Conservation (phyloP, 192 early-diverging fungal species). For the Coemansia sp. region DNA sequence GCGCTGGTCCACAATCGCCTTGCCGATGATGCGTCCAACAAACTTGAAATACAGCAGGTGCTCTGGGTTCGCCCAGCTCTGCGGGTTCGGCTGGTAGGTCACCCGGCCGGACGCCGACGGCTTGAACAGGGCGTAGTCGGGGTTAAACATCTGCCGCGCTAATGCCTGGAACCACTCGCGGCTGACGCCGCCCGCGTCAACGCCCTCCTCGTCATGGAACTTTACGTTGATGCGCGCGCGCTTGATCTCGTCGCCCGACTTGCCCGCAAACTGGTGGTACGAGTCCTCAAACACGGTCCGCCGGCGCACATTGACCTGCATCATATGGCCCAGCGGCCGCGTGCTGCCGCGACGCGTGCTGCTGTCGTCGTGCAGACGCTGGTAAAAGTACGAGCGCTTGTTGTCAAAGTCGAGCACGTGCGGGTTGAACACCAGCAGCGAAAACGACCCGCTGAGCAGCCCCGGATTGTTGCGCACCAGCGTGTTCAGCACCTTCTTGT, state of each 20-base stretch:
- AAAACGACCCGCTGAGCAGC: constrained; percentile 94
- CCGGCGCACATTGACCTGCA: constrained; percentile 88
- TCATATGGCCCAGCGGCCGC: constrained; percentile 45
- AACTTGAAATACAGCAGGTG: constrained; percentile 96
- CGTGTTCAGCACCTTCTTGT: constrained; percentile 93
- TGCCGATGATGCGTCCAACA: constrained; percentile 97
- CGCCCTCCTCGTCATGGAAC: constrained; percentile 95
- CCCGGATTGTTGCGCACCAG: constrained; percentile 97
- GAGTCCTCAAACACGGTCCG: constrained; percentile 96
- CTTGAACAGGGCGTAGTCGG: constrained; percentile 96
- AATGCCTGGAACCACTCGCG: constrained; percentile 98
- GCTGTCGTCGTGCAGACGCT: constrained; percentile 86
- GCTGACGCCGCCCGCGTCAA: constrained; percentile 96
- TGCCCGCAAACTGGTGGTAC: constrained; percentile 86
- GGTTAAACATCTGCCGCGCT: constrained; percentile 97
- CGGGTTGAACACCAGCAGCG: constrained; percentile 92
- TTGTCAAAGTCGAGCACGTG: constrained; percentile 99
- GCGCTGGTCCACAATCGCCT: constrained; percentile 97
- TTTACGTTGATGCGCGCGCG: constrained; percentile 87
- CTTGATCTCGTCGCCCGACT: constrained; percentile 90
- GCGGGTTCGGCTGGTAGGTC: constrained; percentile 96
- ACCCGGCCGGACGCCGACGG: constrained; percentile 92
- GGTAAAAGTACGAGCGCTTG: constrained; percentile 96
- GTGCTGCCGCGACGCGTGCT: constrained; percentile 42
- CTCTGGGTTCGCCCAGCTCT: constrained; percentile 87